Percentiles rank a stretch among this genome's conserved stretches.
These are phyloP conservation scores for Podaxis sp. DNA, from an alignment of 768 basidiomycete genomes.

Conservation along the genomic window DNA sequence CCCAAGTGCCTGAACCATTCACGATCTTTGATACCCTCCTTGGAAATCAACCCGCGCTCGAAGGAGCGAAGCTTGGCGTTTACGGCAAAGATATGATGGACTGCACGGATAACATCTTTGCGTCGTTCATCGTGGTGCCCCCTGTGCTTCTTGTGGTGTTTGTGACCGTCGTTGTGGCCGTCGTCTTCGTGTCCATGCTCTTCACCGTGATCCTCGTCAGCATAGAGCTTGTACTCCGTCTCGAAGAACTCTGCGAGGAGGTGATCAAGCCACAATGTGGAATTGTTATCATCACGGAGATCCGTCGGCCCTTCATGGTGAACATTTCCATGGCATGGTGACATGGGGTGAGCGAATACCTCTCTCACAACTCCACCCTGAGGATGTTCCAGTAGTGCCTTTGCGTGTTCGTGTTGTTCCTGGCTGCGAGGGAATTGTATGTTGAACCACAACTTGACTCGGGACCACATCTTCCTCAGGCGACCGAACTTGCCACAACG, in stretches of 20 bases:
- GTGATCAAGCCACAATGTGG: background rate
- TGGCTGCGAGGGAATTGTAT: background rate
- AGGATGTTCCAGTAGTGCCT: background rate
- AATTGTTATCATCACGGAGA: background rate
- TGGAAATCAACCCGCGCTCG: conserved; percentile 72
- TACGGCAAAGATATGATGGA: conserved; percentile 49
- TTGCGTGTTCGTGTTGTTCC: background rate
- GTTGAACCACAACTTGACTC: background rate
- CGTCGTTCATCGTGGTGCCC: conserved; percentile 14
- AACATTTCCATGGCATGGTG: background rate
- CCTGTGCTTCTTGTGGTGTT: background rate
- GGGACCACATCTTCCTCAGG: background rate
- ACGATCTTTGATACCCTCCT: conserved; percentile 68
- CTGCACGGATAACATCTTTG: conserved; percentile 44
- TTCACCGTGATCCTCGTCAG: background rate
- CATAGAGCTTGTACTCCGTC: background rate
- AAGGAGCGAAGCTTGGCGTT: conserved; percentile 64
- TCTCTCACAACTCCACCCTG: background rate
- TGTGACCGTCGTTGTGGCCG: background rate
- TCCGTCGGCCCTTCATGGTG: too few species aligned
- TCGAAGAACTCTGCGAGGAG: background rate
- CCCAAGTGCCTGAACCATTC: conserved; percentile 83
- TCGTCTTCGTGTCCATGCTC: background rate
- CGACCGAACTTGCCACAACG: background rate
- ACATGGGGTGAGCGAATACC: background rate